Evolutionary conservation across 140 eudicot genomes (phyloP).

Genomic region (Anethum foeniculum): DNA sequence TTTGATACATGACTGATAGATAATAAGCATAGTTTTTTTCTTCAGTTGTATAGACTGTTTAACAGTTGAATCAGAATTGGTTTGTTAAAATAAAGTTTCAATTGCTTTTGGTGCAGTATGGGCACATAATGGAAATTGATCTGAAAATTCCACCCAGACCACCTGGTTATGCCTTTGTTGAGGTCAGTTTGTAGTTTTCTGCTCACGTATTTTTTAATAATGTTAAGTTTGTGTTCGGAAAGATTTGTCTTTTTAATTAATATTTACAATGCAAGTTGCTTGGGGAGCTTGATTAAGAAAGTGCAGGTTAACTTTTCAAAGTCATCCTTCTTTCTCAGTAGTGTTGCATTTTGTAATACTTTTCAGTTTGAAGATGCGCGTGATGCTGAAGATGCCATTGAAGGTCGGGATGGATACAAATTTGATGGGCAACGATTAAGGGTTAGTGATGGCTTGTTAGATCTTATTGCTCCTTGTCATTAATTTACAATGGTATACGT

Average conservation of each 20-base stretch:
- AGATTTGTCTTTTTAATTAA: not conserved
- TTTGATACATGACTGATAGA: not conserved
- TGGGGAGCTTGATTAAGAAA: not conserved
- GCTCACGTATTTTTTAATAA: not conserved
- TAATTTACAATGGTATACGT: not conserved
- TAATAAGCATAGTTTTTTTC: not conserved
- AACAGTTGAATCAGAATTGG: not conserved
- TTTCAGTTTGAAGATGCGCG: conserved; percentile 82
- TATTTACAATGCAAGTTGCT: not conserved
- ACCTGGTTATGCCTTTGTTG: conserved; percentile 92
- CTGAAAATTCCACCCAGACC: conserved; percentile 87
- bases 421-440: conserved; percentile 83
- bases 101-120: conserved; percentile 52
- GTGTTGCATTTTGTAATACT: not conserved
- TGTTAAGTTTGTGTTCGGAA: not conserved
- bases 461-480: not conserved
- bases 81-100: not conserved
- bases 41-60: not conserved
- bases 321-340: not conserved
- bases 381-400: conserved; percentile 93
- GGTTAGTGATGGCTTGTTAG: conserved; percentile 33
- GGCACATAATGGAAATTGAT: conserved; percentile 70
- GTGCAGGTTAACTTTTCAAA: not conserved
- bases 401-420: conserved; percentile 75
- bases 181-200: conserved; percentile 40